Percentiles rank a stretch among this genome's conserved stretches.
These are phyloP conservation scores for Isabelozyma gotoi DNA, from an alignment of 805 yeast species.

Conservation along the genomic window DNA sequence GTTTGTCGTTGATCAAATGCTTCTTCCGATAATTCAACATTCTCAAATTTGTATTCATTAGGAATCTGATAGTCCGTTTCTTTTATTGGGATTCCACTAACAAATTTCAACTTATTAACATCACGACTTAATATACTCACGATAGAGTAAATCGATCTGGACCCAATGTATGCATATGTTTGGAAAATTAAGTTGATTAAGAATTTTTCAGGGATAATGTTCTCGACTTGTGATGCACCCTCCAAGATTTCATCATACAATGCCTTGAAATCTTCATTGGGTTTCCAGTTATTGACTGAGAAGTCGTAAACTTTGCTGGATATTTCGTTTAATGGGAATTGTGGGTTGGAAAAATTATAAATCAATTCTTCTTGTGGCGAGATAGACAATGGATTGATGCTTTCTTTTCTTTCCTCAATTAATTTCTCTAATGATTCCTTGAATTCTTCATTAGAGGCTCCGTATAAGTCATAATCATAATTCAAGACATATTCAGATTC, in stretches of 20 bases:
- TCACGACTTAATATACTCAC: constrained; percentile 42
- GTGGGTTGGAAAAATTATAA: constrained; percentile 33
- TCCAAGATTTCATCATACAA: constrained; percentile 29
- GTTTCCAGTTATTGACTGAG: constrained; percentile 38
- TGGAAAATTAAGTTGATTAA: constrained; percentile 65
- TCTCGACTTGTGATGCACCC: constrained; percentile 11
- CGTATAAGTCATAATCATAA: constrained; percentile 37
- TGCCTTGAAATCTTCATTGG: constrained; percentile 34
- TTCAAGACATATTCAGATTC: constrained; percentile 26
- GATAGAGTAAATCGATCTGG: constrained; percentile 69
- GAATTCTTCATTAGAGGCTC: constrained; percentile 23
- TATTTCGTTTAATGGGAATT: constrained; percentile 35
- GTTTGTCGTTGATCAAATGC: constrained; percentile 27
- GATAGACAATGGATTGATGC: constrained; percentile 9
- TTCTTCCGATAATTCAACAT: constrained; percentile 20
- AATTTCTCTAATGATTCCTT: constrained; percentile 25
- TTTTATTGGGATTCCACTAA: constrained; percentile 31
- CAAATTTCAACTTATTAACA: constrained; percentile 35
- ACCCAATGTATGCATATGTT: constrained; percentile 77
- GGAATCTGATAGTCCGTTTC: constrained; percentile 26
- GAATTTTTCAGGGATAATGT: constrained; percentile 27
- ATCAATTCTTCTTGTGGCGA: constrained; percentile 40
- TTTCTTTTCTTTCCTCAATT: constrained; percentile 21
- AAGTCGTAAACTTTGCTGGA: constrained; percentile 42
- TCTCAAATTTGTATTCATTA: constrained; percentile 33